Conservation (phyloP, 768 basidiomycete species). For the Hericium coralloides region DNA sequence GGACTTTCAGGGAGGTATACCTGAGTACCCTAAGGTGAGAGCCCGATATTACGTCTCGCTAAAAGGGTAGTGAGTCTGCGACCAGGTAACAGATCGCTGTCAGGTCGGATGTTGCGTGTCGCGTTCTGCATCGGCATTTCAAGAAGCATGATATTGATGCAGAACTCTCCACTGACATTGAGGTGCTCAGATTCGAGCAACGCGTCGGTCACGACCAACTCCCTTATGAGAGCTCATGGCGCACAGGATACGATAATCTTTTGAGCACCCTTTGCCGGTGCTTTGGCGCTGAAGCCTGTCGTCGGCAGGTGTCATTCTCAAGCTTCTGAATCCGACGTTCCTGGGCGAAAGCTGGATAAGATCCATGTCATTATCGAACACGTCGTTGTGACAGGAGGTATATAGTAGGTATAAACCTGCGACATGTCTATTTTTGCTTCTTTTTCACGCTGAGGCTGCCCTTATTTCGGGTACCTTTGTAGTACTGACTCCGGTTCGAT, state of each 20-base stretch:
- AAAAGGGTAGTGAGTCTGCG: neutral
- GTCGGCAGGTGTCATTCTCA: neutral
- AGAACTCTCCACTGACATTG: neutral
- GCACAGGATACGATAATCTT: neutral
- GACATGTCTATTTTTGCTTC: neutral
- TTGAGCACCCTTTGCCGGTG: neutral
- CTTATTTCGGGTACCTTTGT: neutral
- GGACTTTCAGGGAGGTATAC: neutral
- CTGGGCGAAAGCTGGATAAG: neutral
- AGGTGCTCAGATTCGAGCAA: neutral
- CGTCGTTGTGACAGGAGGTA: neutral
- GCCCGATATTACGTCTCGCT: neutral
- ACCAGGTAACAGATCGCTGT: neutral
- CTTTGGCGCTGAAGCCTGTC: neutral
- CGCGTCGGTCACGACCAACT: neutral
- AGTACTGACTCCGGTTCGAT: neutral
- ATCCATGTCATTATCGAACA: neutral
- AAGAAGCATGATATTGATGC: neutral
- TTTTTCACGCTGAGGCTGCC: neutral
- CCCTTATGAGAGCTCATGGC: neutral
- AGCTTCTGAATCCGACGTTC: conserved; percentile 1
- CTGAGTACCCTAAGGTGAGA: neutral
- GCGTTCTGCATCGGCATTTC: neutral
- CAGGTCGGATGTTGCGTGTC: neutral
- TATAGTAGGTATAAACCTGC: neutral